Percentiles rank a stretch among this genome's conserved stretches.
Evolutionary conservation across 2,329 filamentous ascomycete genomes (phyloP).

Genomic region (Fusarium napiforme): DNA sequence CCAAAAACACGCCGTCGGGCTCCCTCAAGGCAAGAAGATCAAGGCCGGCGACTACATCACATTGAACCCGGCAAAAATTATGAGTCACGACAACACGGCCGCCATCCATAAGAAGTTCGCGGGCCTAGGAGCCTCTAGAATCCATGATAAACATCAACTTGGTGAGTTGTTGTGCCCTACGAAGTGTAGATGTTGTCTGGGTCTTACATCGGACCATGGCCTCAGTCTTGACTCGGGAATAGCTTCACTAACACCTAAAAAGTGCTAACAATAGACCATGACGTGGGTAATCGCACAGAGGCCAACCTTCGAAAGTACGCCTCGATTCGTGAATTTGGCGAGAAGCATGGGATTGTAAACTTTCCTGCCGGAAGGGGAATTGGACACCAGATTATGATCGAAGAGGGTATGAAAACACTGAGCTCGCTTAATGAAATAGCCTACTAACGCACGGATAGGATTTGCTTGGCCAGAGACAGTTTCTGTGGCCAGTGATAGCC

Average conservation of each 20-base stretch:
- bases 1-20: constrained; percentile 80
- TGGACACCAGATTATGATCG: constrained; percentile 92
- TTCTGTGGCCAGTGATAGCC: no score
- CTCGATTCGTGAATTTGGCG: constrained; percentile 84
- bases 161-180: no score
- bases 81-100: no score
- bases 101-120: no score
- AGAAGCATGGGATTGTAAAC: constrained; percentile 79
- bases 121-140: no score
- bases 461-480: constrained; percentile 85
- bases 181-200: no score
- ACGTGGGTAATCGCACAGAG: constrained; percentile 58
- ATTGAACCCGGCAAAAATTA: no score
- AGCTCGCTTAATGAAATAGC: accelerated
- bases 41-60: no score
- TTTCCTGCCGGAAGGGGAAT: constrained; percentile 84
- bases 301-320: constrained; percentile 85
- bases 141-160: no score
- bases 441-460: constrained; percentile 53
- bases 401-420: constrained; percentile 52
- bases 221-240: background rate
- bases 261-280: constrained; percentile 87
- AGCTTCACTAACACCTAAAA: background rate
- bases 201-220: no score
- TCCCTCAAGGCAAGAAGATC: constrained; percentile 73